Evolutionary conservation across 495 filamentous ascomycete species (phyloP).

Genomic region (Oidiodendron maius): DNA sequence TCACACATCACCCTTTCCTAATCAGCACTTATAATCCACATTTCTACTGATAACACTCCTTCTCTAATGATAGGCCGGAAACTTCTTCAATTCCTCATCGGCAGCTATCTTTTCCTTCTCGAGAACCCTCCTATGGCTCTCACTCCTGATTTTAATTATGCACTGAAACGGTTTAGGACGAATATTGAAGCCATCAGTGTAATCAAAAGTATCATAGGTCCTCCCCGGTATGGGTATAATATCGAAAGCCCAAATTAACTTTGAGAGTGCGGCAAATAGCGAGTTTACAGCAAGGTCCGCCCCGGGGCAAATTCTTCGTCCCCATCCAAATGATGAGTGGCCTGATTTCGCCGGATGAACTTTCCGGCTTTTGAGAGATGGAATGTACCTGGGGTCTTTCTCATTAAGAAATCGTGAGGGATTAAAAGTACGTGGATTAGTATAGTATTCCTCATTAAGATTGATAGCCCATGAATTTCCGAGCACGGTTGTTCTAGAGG

Average conservation of each 20-base stretch:
- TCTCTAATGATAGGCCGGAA: slow-evolving; percentile 17
- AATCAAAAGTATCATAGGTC: slow-evolving; percentile 19
- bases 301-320: slow-evolving; percentile 42
- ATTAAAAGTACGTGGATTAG: slow-evolving; percentile 52
- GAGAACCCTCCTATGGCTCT: slow-evolving; percentile 24
- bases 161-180: slow-evolving; percentile 31
- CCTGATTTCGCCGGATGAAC: slow-evolving; percentile 35
- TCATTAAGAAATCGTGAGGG: slow-evolving; percentile 42
- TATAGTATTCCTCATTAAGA: slow-evolving; percentile 52
- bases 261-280: slow-evolving; percentile 37
- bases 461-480: slow-evolving; percentile 55
- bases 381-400: slow-evolving; percentile 17
- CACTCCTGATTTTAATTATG: slow-evolving; percentile 20
- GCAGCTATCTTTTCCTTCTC: slow-evolving; percentile 27
- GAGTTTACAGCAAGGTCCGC: slow-evolving; percentile 38
- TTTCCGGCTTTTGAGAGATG: slow-evolving; percentile 17
- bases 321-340: slow-evolving; percentile 45
- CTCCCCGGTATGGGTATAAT: slow-evolving; percentile 22
- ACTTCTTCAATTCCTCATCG: slow-evolving; percentile 23
- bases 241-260: slow-evolving; percentile 41
- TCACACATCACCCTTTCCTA: too few species aligned
- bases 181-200: slow-evolving; percentile 31
- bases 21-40: too few species aligned
- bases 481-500: slow-evolving; percentile 42
- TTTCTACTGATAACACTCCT: too few species aligned